Percentiles rank a stretch among this genome's conserved stretches.
Evolutionary conservation across 176 grass and related monocot genomes (phyloP).

Genomic region (Aegilops bicornis): DNA sequence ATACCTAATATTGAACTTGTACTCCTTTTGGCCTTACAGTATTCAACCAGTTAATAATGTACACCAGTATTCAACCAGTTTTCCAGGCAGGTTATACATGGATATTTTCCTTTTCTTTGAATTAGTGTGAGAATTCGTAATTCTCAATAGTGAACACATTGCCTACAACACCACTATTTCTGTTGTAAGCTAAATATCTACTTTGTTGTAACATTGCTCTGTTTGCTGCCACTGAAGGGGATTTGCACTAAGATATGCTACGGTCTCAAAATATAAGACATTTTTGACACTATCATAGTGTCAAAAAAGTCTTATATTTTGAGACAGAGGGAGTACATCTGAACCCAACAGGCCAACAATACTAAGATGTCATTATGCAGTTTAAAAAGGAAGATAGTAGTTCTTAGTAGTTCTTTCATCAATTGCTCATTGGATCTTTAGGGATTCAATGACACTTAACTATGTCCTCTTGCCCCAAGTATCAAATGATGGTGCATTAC

Average conservation of each 20-base stretch:
- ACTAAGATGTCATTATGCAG: not conserved
- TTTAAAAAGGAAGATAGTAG: not conserved
- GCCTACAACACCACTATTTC: slow-evolving; percentile 3
- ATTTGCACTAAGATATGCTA: slow-evolving; percentile 1
- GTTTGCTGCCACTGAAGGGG: not conserved
- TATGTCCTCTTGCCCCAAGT: not conserved
- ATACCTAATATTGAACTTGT: not conserved
- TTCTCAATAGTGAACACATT: slow-evolving; percentile 1
- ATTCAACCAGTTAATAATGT: not conserved
- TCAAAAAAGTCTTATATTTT: too few relatives aligned
- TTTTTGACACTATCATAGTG: too few relatives aligned
- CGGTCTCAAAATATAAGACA: too few relatives aligned
- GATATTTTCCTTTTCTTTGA: not conserved
- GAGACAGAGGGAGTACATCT: not conserved
- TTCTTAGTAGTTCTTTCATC: slow-evolving; percentile 5
- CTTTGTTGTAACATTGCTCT: not conserved
- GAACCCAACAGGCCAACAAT: not conserved
- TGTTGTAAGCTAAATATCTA: not conserved
- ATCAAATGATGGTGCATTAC: not conserved
- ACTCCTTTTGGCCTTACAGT: not conserved
- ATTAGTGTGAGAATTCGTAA: not conserved
- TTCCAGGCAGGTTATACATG: not conserved
- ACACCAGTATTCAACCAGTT: not conserved
- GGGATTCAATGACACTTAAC: slow-evolving; percentile 11
- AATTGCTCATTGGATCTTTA: slow-evolving; percentile 6